A percentile compares a stretch with the other conserved stretches of the same genome.
These are phyloP conservation scores for Trametes punicea DNA, from an alignment of 768 basidiomycete genomes.

Conservation along the genomic window DNA sequence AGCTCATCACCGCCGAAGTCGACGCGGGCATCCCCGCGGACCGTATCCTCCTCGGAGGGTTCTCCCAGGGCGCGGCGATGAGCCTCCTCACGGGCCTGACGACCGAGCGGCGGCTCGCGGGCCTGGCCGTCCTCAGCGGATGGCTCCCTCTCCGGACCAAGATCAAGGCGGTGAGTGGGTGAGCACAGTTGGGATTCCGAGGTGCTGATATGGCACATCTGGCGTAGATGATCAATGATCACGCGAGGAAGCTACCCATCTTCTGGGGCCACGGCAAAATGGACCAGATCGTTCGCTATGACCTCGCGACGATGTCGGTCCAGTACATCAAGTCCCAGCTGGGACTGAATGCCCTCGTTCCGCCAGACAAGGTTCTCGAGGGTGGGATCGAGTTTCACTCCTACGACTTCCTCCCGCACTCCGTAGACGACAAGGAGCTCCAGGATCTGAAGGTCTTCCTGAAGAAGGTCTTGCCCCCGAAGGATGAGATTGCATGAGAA, in stretches of 20 bases:
- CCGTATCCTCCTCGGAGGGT: conserved; percentile 83
- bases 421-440: conserved; percentile 60
- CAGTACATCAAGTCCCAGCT: conserved; percentile 53
- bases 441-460: conserved; percentile 71
- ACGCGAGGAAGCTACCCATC: conserved; percentile 61
- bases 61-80: conserved; percentile 84
- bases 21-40: conserved; percentile 62
- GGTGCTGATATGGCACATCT: not conserved
- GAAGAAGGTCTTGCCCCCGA: conserved; percentile 47
- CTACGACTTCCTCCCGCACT: conserved; percentile 69
- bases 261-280: conserved; percentile 84
- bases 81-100: conserved; percentile 73
- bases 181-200: not conserved
- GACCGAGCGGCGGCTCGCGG: conserved; percentile 63
- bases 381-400: conserved; percentile 64
- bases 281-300: conserved; percentile 69
- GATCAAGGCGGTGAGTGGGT: conserved; percentile 55
- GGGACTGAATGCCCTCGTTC: conserved; percentile 44
- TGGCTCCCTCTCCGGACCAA: conserved; percentile 71
- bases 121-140: conserved; percentile 69
- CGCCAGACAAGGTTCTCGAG: conserved; percentile 27
- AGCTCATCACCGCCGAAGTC: conserved; percentile 72
- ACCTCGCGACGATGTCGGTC: conserved; percentile 51
- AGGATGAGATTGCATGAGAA: conserved; percentile 6
- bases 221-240: conserved; percentile 60